Evolutionary conservation across 1,139 yeast species (phyloP).

Genomic region (Komagataea norvegica): DNA sequence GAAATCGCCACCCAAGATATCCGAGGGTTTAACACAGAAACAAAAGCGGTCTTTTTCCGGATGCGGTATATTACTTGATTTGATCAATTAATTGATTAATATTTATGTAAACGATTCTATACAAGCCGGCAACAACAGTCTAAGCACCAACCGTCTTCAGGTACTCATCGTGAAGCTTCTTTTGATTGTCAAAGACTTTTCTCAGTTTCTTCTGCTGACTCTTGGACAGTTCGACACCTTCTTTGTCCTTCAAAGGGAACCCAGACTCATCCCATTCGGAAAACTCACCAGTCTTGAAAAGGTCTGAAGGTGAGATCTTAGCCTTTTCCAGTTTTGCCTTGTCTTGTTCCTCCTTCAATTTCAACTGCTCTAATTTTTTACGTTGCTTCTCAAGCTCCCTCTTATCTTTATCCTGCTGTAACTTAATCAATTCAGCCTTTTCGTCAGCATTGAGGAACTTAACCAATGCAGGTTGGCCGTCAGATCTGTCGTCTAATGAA

Average conservation of each 20-base stretch:
- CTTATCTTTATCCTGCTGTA: slow-evolving; percentile 57
- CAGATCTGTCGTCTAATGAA: slow-evolving; percentile 83
- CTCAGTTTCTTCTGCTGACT: slow-evolving; percentile 76
- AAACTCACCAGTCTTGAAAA: slow-evolving; percentile 61
- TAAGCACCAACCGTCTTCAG: slow-evolving; percentile 8
- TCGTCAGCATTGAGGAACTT: slow-evolving; percentile 74
- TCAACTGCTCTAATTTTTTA: slow-evolving; percentile 39
- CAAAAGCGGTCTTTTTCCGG: too few species aligned
- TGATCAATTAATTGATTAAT: slow-evolving; percentile 1
- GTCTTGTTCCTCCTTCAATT: slow-evolving; percentile 53
- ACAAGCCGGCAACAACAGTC: too few species aligned
- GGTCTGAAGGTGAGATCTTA: slow-evolving; percentile 60
- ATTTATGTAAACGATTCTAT: too few species aligned
- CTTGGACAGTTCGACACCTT: slow-evolving; percentile 86
- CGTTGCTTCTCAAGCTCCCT: slow-evolving; percentile 45
- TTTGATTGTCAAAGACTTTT: slow-evolving; percentile 76
- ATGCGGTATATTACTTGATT: too few species aligned
- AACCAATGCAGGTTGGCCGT: slow-evolving; percentile 68
- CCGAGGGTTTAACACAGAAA: too few species aligned
- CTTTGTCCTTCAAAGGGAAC: slow-evolving; percentile 67
- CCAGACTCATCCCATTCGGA: slow-evolving; percentile 84
- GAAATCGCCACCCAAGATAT: too few species aligned
- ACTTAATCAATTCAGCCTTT: slow-evolving; percentile 52
- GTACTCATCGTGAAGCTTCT: slow-evolving; percentile 73
- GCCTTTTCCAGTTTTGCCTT: slow-evolving; percentile 65